Conservation (phyloP, 176 grass and related monocot species). For the Bonia amplexicaulis region DNA sequence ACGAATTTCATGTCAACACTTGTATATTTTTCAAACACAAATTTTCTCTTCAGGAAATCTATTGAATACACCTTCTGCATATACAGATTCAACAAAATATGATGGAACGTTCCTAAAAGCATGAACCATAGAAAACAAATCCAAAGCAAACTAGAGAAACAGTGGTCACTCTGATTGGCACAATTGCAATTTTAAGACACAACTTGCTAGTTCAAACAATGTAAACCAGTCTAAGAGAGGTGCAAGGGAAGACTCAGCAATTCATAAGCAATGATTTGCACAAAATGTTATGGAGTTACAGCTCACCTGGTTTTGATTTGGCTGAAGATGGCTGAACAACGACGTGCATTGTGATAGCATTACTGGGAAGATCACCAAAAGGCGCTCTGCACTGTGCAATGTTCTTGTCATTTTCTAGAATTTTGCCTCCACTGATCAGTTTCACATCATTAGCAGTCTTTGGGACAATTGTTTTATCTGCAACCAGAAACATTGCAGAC, state of each 20-base stretch:
- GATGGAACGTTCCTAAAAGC: not conserved
- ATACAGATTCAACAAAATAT: not conserved
- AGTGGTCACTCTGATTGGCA: not conserved
- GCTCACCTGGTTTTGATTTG: conserved; percentile 63
- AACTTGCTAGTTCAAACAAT: not conserved
- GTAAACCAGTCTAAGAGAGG: not conserved
- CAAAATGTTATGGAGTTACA: not conserved
- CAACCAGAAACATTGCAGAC: conserved; percentile 15
- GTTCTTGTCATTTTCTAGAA: conserved; percentile 72
- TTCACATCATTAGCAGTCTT: conserved; percentile 70
- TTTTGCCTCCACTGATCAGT: conserved; percentile 65
- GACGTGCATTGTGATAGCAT: conserved; percentile 67
- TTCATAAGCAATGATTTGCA: conserved; percentile 1
- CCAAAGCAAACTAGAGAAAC: not conserved
- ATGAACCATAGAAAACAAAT: not conserved
- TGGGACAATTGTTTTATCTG: conserved; percentile 67
- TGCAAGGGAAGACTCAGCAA: not conserved
- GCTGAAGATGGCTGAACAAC: conserved; percentile 62
- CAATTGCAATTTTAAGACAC: conserved; percentile 16
- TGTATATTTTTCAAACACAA: conserved; percentile 1
- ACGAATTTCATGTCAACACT: not conserved
- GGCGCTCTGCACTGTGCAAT: conserved; percentile 62
- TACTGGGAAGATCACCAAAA: conserved; percentile 62
- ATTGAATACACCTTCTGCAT: not conserved
- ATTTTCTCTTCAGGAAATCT: not conserved